Percentiles rank a stretch among this genome's conserved stretches.
Evolutionary conservation across 164 flowering plant species (phyloP).

Genomic region (Vitis riparia): DNA sequence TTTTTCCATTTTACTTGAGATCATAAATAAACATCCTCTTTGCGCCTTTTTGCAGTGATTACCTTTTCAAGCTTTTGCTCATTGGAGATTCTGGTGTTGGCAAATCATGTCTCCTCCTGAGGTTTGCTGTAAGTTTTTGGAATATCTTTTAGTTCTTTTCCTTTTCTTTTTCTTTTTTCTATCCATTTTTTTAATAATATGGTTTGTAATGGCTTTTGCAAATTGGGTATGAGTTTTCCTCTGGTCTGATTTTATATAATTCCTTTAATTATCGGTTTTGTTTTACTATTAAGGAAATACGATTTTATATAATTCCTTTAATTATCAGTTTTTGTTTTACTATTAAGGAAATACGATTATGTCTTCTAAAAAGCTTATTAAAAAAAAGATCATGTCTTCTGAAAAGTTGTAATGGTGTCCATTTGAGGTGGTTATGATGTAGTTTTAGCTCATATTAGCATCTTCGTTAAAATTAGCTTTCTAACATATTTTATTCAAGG

Average conservation of each 20-base stretch:
- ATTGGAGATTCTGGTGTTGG: slow-evolving; percentile 97
- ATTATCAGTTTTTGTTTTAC: too few species aligned
- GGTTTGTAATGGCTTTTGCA: too few species aligned
- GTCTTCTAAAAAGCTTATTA: too few species aligned
- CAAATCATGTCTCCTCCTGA: slow-evolving; percentile 81
- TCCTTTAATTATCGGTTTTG: too few species aligned
- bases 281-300: too few species aligned
- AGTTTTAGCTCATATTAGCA: neutral
- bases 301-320: neutral
- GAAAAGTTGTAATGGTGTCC: neutral
- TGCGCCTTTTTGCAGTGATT: slow-evolving; percentile 55
- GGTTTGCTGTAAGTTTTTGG: slow-evolving; percentile 77
- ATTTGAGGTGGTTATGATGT: neutral
- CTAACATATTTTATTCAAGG: neutral
- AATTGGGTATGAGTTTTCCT: neutral
- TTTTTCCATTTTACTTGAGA: neutral
- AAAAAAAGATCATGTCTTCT: too few species aligned
- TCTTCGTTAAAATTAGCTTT: neutral
- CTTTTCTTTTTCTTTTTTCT: neutral
- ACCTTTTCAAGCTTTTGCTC: slow-evolving; percentile 89
- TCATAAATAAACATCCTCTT: neutral
- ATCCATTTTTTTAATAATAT: too few species aligned
- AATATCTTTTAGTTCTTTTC: neutral
- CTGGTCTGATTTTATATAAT: neutral
- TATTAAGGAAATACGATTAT: too few species aligned